Conservation (phyloP, 768 basidiomycete genomes). For the Psilocybe cyanescens region DNA sequence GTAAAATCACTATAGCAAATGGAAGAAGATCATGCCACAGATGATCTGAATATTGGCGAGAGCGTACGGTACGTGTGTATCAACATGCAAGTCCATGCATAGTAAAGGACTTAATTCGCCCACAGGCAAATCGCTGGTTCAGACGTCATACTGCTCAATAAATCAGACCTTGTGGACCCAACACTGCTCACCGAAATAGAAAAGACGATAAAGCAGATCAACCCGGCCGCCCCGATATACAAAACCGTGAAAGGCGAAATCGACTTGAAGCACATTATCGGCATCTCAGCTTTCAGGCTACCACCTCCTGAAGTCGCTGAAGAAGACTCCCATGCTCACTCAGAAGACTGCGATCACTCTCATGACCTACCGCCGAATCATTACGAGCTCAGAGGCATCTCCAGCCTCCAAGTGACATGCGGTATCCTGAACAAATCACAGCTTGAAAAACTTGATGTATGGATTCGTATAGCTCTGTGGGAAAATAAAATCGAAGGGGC, state of each 20-base stretch:
- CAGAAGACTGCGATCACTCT: constrained; percentile 33
- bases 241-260: constrained; percentile 73
- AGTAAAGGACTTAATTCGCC: neutral
- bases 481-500: constrained; percentile 56
- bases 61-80: constrained; percentile 63
- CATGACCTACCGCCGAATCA: constrained; percentile 49
- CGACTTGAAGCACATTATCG: constrained; percentile 78
- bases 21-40: constrained; percentile 71
- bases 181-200: constrained; percentile 53
- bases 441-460: constrained; percentile 66
- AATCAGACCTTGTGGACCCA: constrained; percentile 72
- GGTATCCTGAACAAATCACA: constrained; percentile 57
- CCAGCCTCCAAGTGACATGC: constrained; percentile 73
- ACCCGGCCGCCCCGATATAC: constrained; percentile 79
- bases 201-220: constrained; percentile 68
- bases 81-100: neutral
- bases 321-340: constrained; percentile 24
- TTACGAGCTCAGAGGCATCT: constrained; percentile 81
- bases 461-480: constrained; percentile 87
- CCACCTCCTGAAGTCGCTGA: constrained; percentile 35
- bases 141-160: constrained; percentile 93
- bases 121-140: constrained; percentile 90
- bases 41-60: constrained; percentile 60
- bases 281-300: constrained; percentile 76
- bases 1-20: constrained; percentile 66